Conservation (phyloP, 106 monocot species). For the Gastrodia elata region DNA sequence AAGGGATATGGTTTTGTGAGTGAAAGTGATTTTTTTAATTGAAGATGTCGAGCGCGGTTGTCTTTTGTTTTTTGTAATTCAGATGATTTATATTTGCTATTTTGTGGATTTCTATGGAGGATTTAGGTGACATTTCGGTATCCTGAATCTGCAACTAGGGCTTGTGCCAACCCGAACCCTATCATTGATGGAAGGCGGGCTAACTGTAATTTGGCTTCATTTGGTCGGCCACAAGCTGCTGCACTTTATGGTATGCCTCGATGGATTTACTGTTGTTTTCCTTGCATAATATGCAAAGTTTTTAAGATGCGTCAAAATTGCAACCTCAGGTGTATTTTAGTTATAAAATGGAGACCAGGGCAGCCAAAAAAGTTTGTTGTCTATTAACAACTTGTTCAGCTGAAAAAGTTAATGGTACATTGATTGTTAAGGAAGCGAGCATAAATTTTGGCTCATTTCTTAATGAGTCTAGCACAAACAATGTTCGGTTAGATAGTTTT, state of each 20-base stretch:
- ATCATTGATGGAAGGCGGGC: conserved; percentile 54
- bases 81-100: background rate
- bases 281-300: too few relatives aligned
- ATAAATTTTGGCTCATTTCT: too few relatives aligned
- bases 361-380: too few relatives aligned
- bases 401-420: too few relatives aligned
- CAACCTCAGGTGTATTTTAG: too few relatives aligned
- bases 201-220: conserved; percentile 58
- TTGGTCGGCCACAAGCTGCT: conserved; percentile 36
- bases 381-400: too few relatives aligned
- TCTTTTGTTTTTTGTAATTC: background rate
- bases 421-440: too few relatives aligned
- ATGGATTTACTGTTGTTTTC: background rate
- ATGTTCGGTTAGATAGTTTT: too few relatives aligned
- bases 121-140: conserved; percentile 50
- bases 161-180: conserved; percentile 46
- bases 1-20: conserved; percentile 63
- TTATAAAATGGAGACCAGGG: too few relatives aligned
- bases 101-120: conserved; percentile 15
- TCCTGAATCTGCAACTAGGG: conserved; percentile 41
- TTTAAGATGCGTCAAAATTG: too few relatives aligned
- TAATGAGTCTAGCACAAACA: too few relatives aligned
- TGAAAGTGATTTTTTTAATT: background rate
- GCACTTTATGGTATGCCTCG: conserved; percentile 25
- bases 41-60: background rate